Evolutionary conservation across 306 rosid species (phyloP), one percentile per base, ranked within the genome.

Genomic region (Nissolia schottii): DNA sequence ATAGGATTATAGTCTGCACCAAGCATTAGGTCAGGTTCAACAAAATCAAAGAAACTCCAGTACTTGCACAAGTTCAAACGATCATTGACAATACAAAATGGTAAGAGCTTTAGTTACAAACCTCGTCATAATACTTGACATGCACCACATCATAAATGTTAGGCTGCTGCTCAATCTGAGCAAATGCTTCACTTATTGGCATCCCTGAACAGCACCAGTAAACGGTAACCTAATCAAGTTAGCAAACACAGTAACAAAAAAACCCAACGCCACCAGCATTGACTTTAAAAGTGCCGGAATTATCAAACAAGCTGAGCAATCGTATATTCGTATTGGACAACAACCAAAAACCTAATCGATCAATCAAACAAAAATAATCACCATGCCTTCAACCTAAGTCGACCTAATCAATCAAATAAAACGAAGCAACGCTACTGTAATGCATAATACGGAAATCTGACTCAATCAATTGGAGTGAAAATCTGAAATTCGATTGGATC

Each of bases 101-200:
- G 40, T 15, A 29, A 37, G 23, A 32, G 20, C 28, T 18, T 23
- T 12, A 28, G 71, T 55, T 8, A 69, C 83, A 77, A 77, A 95
- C 99, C 99, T 95, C 99, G 0, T 95, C 99, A 35, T 67, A 91
- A 81, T 89, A 92, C 86, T 95, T 95, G 23, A 95, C 99, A 20
- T 91, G 99, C 54, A 95, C 99, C 19, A 95, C 99, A 48, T 95
- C 99, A n/a, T 95, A 92, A 37, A 95, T 81, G 43, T 83, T 92
- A 6, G 97, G 97, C 63, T 85, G 92, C 81, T 91, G 93, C 67
- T 92, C 97, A 28, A 95, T 95, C 75, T 89, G 96, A 40, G 90
- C 93, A 88, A 95, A 95, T 49, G 97, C 99, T 85, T 95, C 96
- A 48, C 93, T 88, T 70, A 95, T 88, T 11, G 99, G 93, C 99